Base-by-base conservation (phyloP, 2,329 filamentous ascomycete species). In the Microascus cirrosus region DNA sequence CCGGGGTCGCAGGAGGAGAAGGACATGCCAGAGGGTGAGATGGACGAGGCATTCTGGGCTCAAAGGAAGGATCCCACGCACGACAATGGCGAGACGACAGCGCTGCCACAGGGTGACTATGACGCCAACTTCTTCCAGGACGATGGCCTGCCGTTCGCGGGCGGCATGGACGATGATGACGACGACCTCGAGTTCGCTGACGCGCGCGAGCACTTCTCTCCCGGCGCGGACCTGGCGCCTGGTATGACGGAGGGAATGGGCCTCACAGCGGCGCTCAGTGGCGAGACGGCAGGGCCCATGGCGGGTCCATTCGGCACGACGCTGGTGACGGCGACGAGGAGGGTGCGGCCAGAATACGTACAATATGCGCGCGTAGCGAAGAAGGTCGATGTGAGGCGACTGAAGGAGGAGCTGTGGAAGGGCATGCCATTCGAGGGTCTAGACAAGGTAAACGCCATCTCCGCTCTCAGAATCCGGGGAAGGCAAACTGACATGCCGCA, bases 81-180 rank as follows among this genome's bases (percentile, higher is more conserved):
- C 36, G 62, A 65, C 58, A 63, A 65, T 58, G 59, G 62, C 10
- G 85, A 86, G 25, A 83, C 84, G 52, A 80, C 76, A 2, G 79
- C 73, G 1, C 70, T 80, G 42, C 79, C 80, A 2, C 77, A 83
- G 64, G 92, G 92, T 60, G 86, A 95, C 67, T 99, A 97, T 71
- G 91, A 97, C 69, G 93, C 94, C 60, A 89, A 97, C 71, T 99
- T 97, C 80, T 99, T 97, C 76, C 87, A 94, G 65, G 94, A 97
- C 66, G 89, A 93, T 64, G 86, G 81, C 1, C 75, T 92, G 62
- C 85, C 86, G 1, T 81, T 90, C 65, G 76, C 82, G 1, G 85
- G 82, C 12, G 84, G 77, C 4, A 76, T 78, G 53, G 71, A 77
- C 24, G 77, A 81, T 20, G 77, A 79, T 32, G 85, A 86, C 50